These are phyloP conservation scores for Trichosporon inkin DNA, from an alignment of 1,284 basidiomycete species.

Conservation along the genomic window DNA sequence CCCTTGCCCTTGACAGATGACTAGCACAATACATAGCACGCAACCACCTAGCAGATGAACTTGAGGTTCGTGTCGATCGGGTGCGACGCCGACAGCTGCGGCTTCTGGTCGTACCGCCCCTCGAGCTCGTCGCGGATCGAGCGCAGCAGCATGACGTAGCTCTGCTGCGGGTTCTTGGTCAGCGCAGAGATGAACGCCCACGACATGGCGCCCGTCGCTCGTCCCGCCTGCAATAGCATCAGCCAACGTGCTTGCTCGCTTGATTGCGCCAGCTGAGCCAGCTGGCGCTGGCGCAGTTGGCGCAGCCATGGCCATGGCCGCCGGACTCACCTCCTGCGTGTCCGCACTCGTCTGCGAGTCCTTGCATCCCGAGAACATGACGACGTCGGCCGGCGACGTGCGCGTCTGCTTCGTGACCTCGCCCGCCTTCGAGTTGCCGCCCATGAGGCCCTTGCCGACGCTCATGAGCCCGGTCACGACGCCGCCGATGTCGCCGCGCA, in stretches of 20 bases:
- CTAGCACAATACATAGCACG: slow-evolving; percentile 40
- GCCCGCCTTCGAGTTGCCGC: slow-evolving; percentile 15
- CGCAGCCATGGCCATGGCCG: slow-evolving; percentile 55
- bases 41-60: slow-evolving; percentile 24
- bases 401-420: slow-evolving; percentile 59
- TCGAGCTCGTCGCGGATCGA: slow-evolving; percentile 58
- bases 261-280: no score
- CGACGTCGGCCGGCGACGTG: slow-evolving; percentile 69
- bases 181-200: slow-evolving; percentile 67
- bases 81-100: slow-evolving; percentile 57
- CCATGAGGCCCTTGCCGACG: slow-evolving; percentile 21
- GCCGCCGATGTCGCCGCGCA: slow-evolving; percentile 66
- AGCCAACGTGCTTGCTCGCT: no score
- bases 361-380: slow-evolving; percentile 77
- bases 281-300: no score
- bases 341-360: slow-evolving; percentile 92
- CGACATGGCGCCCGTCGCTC: slow-evolving; percentile 64
- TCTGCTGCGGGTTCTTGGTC: slow-evolving; percentile 63
- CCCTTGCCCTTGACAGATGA: no score
- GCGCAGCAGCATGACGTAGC: slow-evolving; percentile 72
- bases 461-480: slow-evolving; percentile 53
- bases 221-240: neutral
- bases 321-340: slow-evolving; percentile 69
- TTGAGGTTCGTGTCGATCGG: slow-evolving; percentile 29
- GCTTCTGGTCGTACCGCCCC: slow-evolving; percentile 75